phyloP scores from a whole-genome alignment of 2,329 filamentous ascomycete genomes.

The Lizonia empirigonia region DNA sequence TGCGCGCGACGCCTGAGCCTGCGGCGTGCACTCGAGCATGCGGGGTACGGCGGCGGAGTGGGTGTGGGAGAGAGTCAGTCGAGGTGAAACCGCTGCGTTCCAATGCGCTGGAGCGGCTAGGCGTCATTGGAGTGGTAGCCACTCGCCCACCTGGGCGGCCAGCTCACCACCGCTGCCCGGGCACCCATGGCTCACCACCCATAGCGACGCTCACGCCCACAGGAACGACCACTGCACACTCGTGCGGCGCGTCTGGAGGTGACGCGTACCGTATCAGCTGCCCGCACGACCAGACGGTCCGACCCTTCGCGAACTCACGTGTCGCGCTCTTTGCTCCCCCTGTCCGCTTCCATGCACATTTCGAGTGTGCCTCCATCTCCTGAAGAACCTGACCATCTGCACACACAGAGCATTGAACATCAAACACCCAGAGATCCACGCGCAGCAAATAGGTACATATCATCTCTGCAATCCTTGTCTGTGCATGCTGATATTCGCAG shows the following conservation, averaged over 20 bases:
- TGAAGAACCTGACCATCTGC: too few species aligned
- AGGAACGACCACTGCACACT: not conserved
- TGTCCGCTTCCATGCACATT: conserved; percentile 3
- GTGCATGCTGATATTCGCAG: too few species aligned
- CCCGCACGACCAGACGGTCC: conserved; percentile 7
- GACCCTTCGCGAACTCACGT: conserved; percentile 9
- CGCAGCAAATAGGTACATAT: too few species aligned
- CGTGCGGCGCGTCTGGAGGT: not conserved
- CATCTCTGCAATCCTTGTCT: too few species aligned
- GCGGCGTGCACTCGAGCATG: conserved; percentile 23
- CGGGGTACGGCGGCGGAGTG: conserved; percentile 15
- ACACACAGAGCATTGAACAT: too few species aligned
- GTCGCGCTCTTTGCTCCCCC: not conserved
- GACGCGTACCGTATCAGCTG: conserved; percentile 5
- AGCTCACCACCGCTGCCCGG: not conserved
- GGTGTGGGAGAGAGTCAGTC: conserved; percentile 16
- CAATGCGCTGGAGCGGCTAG: not conserved
- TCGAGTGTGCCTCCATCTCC: not conserved
- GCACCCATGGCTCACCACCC: not conserved
- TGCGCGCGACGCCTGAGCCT: conserved; percentile 18
- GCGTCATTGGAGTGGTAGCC: conserved; percentile 8
- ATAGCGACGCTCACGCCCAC: not conserved
- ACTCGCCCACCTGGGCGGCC: not conserved
- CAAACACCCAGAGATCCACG: too few species aligned
- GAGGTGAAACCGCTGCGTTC: conserved; percentile 16